Evolutionary conservation across 23 red algal genomes (phyloP).

Genomic region (Cyanidiococcus yangmingshanensis): DNA sequence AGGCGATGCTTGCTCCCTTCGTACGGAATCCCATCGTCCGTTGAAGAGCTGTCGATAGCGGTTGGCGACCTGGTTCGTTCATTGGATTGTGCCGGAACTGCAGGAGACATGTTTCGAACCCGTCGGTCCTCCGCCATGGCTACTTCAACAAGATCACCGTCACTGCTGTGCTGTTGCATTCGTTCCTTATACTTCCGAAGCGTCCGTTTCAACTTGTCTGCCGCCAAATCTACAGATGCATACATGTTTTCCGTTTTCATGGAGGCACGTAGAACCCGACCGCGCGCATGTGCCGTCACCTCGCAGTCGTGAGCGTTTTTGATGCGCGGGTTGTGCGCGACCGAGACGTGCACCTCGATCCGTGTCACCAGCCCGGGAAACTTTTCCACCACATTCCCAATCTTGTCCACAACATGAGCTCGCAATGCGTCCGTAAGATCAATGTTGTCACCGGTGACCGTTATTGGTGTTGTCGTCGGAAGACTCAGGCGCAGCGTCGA

Average conservation of each 20-base stretch:
- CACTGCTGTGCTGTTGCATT: slow-evolving; percentile 24
- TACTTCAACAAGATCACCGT: background rate
- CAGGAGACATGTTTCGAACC: background rate
- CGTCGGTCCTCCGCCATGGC: background rate
- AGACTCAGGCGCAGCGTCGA: background rate
- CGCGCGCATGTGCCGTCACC: slow-evolving; percentile 52
- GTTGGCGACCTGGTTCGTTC: background rate
- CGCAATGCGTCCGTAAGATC: slow-evolving; percentile 66
- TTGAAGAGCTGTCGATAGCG: slow-evolving; percentile 10
- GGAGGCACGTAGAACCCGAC: slow-evolving; percentile 54
- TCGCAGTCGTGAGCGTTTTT: slow-evolving; percentile 48
- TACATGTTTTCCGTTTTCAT: slow-evolving; percentile 64
- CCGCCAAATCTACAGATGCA: slow-evolving; percentile 49
- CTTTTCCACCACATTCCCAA: slow-evolving; percentile 44
- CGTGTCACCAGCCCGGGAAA: slow-evolving; percentile 39
- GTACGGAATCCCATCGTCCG: background rate
- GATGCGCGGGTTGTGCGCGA: slow-evolving; percentile 81
- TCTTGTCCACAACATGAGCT: slow-evolving; percentile 64
- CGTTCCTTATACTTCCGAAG: slow-evolving; percentile 89
- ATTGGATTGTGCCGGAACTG: background rate
- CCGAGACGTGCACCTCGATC: slow-evolving; percentile 87
- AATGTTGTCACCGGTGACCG: slow-evolving; percentile 84
- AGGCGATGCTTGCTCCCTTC: background rate
- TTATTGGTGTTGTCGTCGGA: slow-evolving; percentile 18
- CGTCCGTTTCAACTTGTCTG: slow-evolving; percentile 58